phyloP scores from a whole-genome alignment of 345 rosid species.

The Kernera saxatilis region DNA sequence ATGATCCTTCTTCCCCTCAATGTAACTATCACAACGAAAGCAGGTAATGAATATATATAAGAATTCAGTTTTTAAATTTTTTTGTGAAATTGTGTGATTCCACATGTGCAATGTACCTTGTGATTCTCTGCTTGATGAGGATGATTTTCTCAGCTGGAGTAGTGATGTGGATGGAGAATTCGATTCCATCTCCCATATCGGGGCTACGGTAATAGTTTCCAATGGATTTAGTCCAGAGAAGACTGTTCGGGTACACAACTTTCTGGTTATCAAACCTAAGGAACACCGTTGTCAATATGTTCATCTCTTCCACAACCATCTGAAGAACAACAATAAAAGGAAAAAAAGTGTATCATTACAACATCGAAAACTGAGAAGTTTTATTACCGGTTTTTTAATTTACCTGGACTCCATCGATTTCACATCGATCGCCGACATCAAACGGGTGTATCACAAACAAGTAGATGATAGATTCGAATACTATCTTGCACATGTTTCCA shows the following conservation, averaged over 20 bases:
- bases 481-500: slow-evolving; percentile 75
- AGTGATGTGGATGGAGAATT: slow-evolving; percentile 30
- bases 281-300: slow-evolving; percentile 71
- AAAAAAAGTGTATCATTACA: not conserved
- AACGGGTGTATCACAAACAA: slow-evolving; percentile 84
- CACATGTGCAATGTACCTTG: slow-evolving; percentile 20
- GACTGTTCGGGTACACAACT: slow-evolving; percentile 68
- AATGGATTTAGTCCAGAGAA: slow-evolving; percentile 46
- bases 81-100: not conserved
- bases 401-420: slow-evolving; percentile 73
- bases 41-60: not conserved
- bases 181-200: slow-evolving; percentile 38
- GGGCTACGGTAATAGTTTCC: slow-evolving; percentile 38
- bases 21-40: slow-evolving; percentile 32
- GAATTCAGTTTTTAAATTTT: not conserved
- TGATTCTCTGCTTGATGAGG: slow-evolving; percentile 32
- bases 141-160: slow-evolving; percentile 35
- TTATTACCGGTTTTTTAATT: not conserved
- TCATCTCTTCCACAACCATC: slow-evolving; percentile 92
- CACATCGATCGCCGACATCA: slow-evolving; percentile 82
- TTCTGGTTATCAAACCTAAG: slow-evolving; percentile 76
- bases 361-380: not conserved
- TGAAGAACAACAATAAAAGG: slow-evolving; percentile 19
- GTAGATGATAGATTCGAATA: slow-evolving; percentile 75
- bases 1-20: slow-evolving; percentile 70